These are phyloP conservation scores for Exobasidium cylindrosporum DNA, from an alignment of 1,284 basidiomycete species.

Conservation along the genomic window DNA sequence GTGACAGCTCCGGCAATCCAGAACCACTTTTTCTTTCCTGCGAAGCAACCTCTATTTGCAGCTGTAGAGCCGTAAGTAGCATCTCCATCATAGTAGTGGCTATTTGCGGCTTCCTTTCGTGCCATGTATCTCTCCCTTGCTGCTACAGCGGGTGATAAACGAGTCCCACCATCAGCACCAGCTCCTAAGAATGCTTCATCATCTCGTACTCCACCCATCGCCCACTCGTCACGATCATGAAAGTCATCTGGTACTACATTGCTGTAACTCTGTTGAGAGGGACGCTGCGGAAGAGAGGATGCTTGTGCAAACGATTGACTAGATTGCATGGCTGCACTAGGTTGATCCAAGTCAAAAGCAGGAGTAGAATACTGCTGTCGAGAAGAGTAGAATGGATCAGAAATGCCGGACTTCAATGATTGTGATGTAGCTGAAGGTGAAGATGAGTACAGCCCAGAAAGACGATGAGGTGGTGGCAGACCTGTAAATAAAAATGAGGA, in stretches of 20 bases:
- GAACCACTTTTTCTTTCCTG: slow-evolving; percentile 23
- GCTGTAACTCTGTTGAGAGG: background rate
- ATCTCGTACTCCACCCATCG: background rate
- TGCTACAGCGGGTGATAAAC: slow-evolving; percentile 3
- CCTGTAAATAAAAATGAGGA: background rate
- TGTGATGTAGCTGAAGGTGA: background rate
- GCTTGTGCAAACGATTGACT: background rate
- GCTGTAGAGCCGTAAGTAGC: slow-evolving; percentile 17
- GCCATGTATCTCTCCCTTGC: slow-evolving; percentile 35
- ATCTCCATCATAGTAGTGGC: slow-evolving; percentile 1
- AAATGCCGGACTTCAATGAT: no score
- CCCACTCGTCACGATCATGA: slow-evolving; percentile 3
- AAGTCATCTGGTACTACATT: background rate
- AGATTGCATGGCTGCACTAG: background rate
- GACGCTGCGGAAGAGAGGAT: background rate
- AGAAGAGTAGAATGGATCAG: background rate
- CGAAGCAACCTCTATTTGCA: slow-evolving; percentile 1
- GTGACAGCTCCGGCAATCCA: slow-evolving; percentile 20
- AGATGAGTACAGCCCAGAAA: slow-evolving; percentile 10
- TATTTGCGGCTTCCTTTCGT: slow-evolving; percentile 23
- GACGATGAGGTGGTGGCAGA: slow-evolving; percentile 15
- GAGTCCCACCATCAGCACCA: background rate
- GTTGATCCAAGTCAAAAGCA: slow-evolving; percentile 7
- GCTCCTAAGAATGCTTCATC: slow-evolving; percentile 1
- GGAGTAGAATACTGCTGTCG: slow-evolving; percentile 5